Evolutionary conservation across 2,329 filamentous ascomycete species (phyloP).

Genomic region (Periconia macrospinosa): DNA sequence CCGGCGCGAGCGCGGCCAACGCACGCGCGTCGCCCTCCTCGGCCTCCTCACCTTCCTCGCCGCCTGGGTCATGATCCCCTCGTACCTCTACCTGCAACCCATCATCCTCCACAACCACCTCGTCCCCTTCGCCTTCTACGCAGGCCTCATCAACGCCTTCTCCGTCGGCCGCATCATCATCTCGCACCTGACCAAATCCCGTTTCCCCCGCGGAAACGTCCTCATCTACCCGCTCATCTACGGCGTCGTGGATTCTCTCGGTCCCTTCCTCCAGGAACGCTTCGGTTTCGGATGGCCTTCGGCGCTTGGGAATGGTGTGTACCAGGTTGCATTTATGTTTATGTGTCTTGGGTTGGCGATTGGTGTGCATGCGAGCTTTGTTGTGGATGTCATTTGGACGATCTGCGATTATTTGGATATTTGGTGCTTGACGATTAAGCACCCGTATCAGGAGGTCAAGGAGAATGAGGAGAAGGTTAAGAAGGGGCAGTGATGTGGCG

Average conservation of each 20-base stretch:
- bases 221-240: conserved; percentile 75
- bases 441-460: conserved; percentile 58
- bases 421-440: conserved; percentile 97
- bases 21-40: conserved; percentile 72
- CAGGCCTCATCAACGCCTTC: conserved; percentile 90
- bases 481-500: conserved; percentile 24
- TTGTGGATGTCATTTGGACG: conserved; percentile 93
- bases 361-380: conserved; percentile 96
- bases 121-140: conserved; percentile 86
- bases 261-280: conserved; percentile 62
- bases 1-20: conserved; percentile 72
- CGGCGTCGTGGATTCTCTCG: conserved; percentile 79
- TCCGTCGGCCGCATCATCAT: conserved; percentile 95
- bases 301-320: conserved; percentile 62
- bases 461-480: conserved; percentile 25
- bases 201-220: conserved; percentile 90
- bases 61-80: conserved; percentile 74
- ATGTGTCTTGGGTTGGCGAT: conserved; percentile 80
- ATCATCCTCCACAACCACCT: conserved; percentile 79
- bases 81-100: conserved; percentile 84
- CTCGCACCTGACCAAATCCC: conserved; percentile 83
- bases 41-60: conserved; percentile 81
- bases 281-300: conserved; percentile 51
- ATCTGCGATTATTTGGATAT: conserved; percentile 99
- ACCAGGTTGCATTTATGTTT: conserved; percentile 91